These are phyloP conservation scores for Friedmanniomyces simplex DNA, from an alignment of 495 filamentous ascomycete species.

Conservation along the genomic window DNA sequence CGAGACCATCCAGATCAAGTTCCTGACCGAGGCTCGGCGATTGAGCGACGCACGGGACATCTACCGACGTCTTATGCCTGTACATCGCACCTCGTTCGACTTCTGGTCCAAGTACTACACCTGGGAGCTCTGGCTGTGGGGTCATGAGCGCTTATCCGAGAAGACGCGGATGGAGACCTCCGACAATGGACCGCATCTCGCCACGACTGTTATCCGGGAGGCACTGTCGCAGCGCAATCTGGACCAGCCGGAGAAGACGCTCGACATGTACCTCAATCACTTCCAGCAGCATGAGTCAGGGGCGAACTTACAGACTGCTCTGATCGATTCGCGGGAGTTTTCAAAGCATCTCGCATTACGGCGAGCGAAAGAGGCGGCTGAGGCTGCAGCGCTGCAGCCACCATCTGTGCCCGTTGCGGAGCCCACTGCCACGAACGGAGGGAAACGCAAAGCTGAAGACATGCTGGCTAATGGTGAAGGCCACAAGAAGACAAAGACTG, in stretches of 20 bases:
- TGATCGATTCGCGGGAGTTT: conserved; percentile 45
- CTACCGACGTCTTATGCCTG: conserved; percentile 59
- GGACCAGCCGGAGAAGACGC: conserved; percentile 87
- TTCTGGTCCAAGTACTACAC: conserved; percentile 88
- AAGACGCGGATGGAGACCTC: conserved; percentile 24
- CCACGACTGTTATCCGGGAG: conserved; percentile 61
- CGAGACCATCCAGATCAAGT: conserved; percentile 85
- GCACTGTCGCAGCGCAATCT: conserved; percentile 58
- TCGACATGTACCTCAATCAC: conserved; percentile 72
- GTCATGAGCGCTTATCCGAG: conserved; percentile 23
- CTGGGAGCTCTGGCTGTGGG: conserved; percentile 75
- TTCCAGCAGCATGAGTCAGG: conserved; percentile 78
- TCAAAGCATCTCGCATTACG: conserved; percentile 51
- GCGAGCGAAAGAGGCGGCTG: conserved; percentile 51
- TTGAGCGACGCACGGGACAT: conserved; percentile 55
- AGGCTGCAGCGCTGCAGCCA: conserved; percentile 35
- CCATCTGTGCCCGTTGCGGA: conserved; percentile 20
- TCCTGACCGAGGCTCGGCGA: conserved; percentile 65
- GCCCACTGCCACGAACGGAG: not conserved
- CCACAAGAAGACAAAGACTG: conserved; percentile 51
- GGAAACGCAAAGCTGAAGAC: conserved; percentile 26
- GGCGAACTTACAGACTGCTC: conserved; percentile 57
- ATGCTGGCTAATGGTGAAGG: conserved; percentile 34
- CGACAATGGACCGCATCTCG: conserved; percentile 44
- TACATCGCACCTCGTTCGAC: conserved; percentile 66